Conservation (phyloP, 2,329 filamentous ascomycete species). For the Pseudocercospora cruenta region DNA sequence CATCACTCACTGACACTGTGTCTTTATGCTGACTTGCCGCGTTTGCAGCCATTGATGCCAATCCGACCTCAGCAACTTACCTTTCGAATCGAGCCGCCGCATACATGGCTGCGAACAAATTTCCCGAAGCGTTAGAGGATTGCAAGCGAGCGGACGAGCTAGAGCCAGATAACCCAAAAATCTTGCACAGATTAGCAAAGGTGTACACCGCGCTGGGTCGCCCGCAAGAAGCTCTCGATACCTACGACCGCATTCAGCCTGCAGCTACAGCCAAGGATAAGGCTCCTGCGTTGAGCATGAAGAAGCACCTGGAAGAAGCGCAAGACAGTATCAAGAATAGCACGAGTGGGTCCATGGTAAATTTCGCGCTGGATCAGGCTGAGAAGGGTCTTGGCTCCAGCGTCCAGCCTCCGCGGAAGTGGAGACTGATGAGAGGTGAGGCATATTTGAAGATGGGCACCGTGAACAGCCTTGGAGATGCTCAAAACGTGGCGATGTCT, state of each 20-base stretch:
- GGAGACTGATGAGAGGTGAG: constrained; percentile 89
- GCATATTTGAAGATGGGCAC: constrained; percentile 92
- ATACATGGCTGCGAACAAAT: constrained; percentile 84
- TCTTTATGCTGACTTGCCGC: constrained; percentile 13
- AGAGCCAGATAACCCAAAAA: constrained; percentile 84
- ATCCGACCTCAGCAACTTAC: constrained; percentile 85
- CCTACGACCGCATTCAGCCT: constrained; percentile 79
- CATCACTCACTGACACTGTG: constrained; percentile 1
- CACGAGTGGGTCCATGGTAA: constrained; percentile 84
- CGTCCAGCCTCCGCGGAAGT: constrained; percentile 85
- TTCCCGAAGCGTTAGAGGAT: constrained; percentile 80
- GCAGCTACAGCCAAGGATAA: constrained; percentile 83
- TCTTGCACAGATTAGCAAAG: constrained; percentile 82
- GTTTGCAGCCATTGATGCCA: constrained; percentile 76
- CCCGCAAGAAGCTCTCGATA: constrained; percentile 82
- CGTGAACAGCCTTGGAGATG: constrained; percentile 84
- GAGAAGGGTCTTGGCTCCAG: constrained; percentile 75
- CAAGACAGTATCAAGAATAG: constrained; percentile 75
- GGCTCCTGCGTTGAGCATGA: constrained; percentile 81
- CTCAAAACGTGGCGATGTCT: constrained; percentile 88
- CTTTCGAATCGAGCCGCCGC: constrained; percentile 94
- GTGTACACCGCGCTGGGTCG: constrained; percentile 87
- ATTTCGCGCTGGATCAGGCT: constrained; percentile 89
- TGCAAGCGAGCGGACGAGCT: constrained; percentile 79
- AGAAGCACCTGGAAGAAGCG: constrained; percentile 77